phyloP scores from a whole-genome alignment of 345 rosid species.

The Gossypium longicalyx region DNA sequence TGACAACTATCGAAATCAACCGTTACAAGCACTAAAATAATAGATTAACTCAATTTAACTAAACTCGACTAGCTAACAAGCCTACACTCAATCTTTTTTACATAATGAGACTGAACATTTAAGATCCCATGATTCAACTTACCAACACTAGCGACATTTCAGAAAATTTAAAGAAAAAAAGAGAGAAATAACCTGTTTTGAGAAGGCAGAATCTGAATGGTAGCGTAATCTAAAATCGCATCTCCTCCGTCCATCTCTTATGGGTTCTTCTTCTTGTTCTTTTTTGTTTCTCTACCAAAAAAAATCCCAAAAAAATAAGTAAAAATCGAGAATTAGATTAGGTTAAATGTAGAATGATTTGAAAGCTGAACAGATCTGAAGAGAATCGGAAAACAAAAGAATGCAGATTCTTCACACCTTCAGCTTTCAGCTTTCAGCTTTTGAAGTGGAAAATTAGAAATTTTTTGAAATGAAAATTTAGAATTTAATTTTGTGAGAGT shows the following conservation, averaged over 20 bases:
- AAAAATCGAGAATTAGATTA: not conserved
- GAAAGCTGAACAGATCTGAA: not conserved
- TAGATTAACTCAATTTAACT: too few relatives aligned
- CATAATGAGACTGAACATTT: too few relatives aligned
- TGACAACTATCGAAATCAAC: too few relatives aligned
- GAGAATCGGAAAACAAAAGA: not conserved
- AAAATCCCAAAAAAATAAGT: not conserved
- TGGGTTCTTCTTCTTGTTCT: not conserved
- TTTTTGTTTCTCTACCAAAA: not conserved
- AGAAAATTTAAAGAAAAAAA: not conserved
- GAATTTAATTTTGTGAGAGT: not conserved
- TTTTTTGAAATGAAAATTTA: too few relatives aligned
- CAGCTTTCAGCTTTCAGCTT: too few relatives aligned
- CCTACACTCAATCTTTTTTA: too few relatives aligned
- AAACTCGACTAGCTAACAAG: too few relatives aligned
- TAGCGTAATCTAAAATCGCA: conserved; percentile 44
- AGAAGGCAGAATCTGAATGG: conserved; percentile 42
- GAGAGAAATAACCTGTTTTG: conserved; percentile 34
- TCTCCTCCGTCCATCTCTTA: conserved; percentile 37
- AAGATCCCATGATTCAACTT: too few relatives aligned
- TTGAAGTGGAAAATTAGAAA: too few relatives aligned
- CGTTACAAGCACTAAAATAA: too few relatives aligned
- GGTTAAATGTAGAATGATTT: not conserved
- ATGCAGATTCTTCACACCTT: not conserved
- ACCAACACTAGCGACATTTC: too few relatives aligned